phyloP scores from a whole-genome alignment of 2,329 filamentous ascomycete genomes.

The Calonectria pteridis region DNA sequence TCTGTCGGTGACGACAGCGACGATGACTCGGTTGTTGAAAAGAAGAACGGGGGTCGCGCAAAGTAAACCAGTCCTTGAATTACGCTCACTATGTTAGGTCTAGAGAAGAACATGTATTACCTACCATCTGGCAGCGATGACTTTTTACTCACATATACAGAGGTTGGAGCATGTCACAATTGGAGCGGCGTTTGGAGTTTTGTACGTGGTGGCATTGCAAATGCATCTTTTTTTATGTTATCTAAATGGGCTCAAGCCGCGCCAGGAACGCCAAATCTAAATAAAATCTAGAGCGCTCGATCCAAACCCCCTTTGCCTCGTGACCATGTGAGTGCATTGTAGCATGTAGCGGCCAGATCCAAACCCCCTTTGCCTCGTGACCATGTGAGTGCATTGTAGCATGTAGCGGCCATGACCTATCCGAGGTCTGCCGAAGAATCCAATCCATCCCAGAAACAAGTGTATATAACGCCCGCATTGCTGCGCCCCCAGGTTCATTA shows the following conservation, averaged over 20 bases:
- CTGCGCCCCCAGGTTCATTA: slow-evolving; percentile 33
- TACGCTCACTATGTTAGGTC: not conserved
- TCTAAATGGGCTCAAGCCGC: slow-evolving; percentile 38
- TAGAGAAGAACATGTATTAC: not conserved
- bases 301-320: slow-evolving; percentile 35
- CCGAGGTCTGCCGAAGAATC: slow-evolving; percentile 33
- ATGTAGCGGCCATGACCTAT: slow-evolving; percentile 33
- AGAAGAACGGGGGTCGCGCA: slow-evolving; percentile 25
- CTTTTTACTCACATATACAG: slow-evolving; percentile 28
- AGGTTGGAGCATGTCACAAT: slow-evolving; percentile 24
- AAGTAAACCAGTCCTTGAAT: slow-evolving; percentile 1
- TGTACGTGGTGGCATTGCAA: slow-evolving; percentile 17
- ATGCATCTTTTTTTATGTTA: slow-evolving; percentile 36
- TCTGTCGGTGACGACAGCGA: slow-evolving; percentile 62
- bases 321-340: slow-evolving; percentile 29
- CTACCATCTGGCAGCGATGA: slow-evolving; percentile 26
- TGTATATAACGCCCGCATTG: slow-evolving; percentile 42
- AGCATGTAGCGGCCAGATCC: no score
- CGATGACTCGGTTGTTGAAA: slow-evolving; percentile 52
- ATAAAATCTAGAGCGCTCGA: slow-evolving; percentile 40
- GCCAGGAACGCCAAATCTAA: slow-evolving; percentile 42
- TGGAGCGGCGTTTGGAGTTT: slow-evolving; percentile 37
- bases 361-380: slow-evolving; percentile 35
- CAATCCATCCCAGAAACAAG: slow-evolving; percentile 36
- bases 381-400: slow-evolving; percentile 27